Conservation (phyloP, 257 asterid genomes). For the Scutellaria barbata region DNA sequence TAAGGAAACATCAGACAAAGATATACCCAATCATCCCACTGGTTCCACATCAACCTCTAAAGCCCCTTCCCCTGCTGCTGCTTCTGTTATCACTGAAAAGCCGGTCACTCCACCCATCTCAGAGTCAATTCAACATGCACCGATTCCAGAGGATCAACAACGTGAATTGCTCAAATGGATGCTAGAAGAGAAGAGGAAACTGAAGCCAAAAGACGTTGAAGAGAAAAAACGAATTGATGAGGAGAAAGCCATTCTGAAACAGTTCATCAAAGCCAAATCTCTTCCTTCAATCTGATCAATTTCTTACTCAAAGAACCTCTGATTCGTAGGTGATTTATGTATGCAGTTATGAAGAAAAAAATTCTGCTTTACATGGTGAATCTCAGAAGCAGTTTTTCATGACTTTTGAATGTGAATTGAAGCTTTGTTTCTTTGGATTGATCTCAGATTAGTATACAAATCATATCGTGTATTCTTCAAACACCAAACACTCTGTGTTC, state of each 20-base stretch:
- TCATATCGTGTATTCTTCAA: neutral
- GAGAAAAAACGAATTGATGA: conserved; percentile 85
- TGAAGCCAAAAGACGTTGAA: conserved; percentile 64
- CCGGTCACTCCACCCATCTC: conserved; percentile 37
- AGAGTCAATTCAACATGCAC: conserved; percentile 53
- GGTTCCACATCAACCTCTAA: conserved; percentile 43
- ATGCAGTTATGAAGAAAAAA: conserved; percentile 4
- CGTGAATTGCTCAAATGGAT: conserved; percentile 82
- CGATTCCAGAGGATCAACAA: conserved; percentile 72
- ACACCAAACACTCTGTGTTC: neutral
- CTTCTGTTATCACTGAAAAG: conserved; percentile 42
- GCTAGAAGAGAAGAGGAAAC: conserved; percentile 82
- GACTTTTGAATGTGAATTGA: conserved; percentile 5
- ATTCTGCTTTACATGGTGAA: neutral
- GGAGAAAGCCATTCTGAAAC: conserved; percentile 85
- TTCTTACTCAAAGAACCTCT: conserved; percentile 26
- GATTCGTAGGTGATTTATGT: conserved; percentile 4
- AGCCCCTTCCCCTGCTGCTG: conserved; percentile 26
- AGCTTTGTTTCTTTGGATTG: neutral
- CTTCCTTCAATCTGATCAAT: conserved; percentile 45
- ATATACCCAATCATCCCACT: conserved; percentile 40
- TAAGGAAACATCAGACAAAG: conserved; percentile 41
- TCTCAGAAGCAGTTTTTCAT: neutral
- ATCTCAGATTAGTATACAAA: neutral
- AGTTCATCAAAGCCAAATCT: conserved; percentile 72